Evolutionary conservation across 2,329 filamentous ascomycete genomes (phyloP).

Genomic region (Sporothrix brunneoviolacea): DNA sequence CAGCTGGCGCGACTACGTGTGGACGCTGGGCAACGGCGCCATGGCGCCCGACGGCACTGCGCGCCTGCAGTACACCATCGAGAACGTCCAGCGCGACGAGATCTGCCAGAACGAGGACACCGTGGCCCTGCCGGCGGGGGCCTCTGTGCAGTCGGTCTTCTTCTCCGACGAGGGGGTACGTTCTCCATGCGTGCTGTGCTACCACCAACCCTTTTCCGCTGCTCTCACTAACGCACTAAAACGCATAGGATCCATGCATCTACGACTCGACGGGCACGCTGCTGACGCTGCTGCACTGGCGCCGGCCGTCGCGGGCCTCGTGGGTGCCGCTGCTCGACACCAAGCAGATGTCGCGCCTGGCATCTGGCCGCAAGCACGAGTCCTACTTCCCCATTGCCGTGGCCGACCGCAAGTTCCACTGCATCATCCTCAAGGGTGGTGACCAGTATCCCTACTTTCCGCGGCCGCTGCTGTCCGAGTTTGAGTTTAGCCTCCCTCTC

Average conservation of each 20-base stretch:
- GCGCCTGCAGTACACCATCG: conserved; percentile 80
- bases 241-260: conserved; percentile 74
- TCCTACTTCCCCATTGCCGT: conserved; percentile 94
- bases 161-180: conserved; percentile 85
- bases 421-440: conserved; percentile 95
- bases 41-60: conserved; percentile 71
- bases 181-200: no score
- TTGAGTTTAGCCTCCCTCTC: conserved; percentile 82
- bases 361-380: conserved; percentile 79
- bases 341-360: conserved; percentile 70
- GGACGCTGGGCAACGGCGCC: conserved; percentile 90
- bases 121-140: conserved; percentile 71
- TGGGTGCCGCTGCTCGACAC: conserved; percentile 96
- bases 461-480: conserved; percentile 81
- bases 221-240: neutral
- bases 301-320: conserved; percentile 71
- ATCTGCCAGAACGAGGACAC: conserved; percentile 93
- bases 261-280: conserved; percentile 91
- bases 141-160: conserved; percentile 73
- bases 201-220: neutral
- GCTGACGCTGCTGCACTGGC: conserved; percentile 85
- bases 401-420: conserved; percentile 87
- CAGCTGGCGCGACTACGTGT: conserved; percentile 91
- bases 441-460: conserved; percentile 93
- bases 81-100: conserved; percentile 89